Conservation (phyloP, 805 yeast genomes). For the Candida coquimbonensis region DNA sequence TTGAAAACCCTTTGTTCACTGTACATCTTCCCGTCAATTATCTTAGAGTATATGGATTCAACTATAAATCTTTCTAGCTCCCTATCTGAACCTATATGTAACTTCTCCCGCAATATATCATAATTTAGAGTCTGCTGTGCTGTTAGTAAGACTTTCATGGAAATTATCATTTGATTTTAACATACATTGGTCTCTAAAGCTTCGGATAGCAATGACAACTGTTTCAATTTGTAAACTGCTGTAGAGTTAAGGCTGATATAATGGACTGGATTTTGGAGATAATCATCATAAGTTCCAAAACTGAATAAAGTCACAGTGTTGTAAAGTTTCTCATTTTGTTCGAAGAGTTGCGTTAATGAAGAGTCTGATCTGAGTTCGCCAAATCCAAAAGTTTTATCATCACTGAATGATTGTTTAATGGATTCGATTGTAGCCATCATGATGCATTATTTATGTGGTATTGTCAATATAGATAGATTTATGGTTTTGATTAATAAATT, state of each 20-base stretch:
- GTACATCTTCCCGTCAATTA: constrained; percentile 17
- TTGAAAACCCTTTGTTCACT: constrained; percentile 15
- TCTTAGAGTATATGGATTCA: constrained; percentile 13
- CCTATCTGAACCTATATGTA: constrained; percentile 3
- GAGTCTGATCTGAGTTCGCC: constrained; percentile 15
- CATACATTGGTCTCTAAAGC: constrained; percentile 11
- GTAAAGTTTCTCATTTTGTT: constrained; percentile 6
- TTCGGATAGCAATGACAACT: constrained; percentile 16
- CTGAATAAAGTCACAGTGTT: constrained; percentile 21
- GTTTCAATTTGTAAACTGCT: constrained; percentile 16
- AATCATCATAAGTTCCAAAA: constrained; percentile 19
- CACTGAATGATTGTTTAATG: constrained; percentile 9
- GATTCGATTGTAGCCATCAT: background rate
- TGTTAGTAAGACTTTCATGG: background rate
- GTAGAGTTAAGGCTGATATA: constrained; percentile 11
- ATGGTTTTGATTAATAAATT: no score
- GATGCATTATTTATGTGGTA: no score
- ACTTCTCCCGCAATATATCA: constrained; percentile 6
- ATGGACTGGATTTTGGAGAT: constrained; percentile 2
- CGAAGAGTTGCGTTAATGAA: background rate
- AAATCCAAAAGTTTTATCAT: constrained; percentile 18
- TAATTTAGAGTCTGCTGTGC: constrained; percentile 6
- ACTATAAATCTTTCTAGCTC: constrained; percentile 18
- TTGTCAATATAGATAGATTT: no score
- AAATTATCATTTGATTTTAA: background rate